These are phyloP conservation scores for Auxenochlorella pyrenoidosa DNA, from an alignment of 139 green algal species.

Conservation along the genomic window DNA sequence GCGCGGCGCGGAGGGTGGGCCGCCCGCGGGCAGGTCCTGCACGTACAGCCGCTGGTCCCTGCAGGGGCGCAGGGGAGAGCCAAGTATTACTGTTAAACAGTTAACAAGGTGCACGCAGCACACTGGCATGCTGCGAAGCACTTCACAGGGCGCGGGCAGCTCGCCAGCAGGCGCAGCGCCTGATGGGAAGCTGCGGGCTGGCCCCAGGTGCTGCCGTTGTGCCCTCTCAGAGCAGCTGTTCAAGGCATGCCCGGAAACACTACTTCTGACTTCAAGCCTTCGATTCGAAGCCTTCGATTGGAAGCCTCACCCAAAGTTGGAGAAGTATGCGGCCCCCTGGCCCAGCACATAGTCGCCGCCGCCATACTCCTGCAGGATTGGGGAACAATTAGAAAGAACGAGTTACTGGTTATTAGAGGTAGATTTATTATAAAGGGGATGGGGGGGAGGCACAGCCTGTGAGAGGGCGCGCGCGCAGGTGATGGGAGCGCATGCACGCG, in stretches of 20 bases:
- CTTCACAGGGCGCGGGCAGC: background rate
- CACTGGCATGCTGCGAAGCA: background rate
- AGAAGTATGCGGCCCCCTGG: conserved; percentile 60
- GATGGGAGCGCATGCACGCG: too few species aligned
- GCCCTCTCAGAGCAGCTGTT: too few species aligned
- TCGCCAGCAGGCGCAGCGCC: background rate
- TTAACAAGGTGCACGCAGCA: background rate
- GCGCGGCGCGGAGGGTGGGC: background rate
- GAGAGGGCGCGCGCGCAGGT: too few species aligned
- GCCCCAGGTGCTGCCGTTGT: too few species aligned
- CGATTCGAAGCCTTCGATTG: too few species aligned
- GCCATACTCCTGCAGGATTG: conserved; percentile 64
- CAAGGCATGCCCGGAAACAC: too few species aligned
- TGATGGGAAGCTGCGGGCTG: too few species aligned
- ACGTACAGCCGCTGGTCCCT: conserved; percentile 79
- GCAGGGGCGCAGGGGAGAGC: background rate
- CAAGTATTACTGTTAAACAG: background rate
- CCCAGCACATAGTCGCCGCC: conserved; percentile 65
- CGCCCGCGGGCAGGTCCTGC: conserved; percentile 42
- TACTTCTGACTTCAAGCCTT: too few species aligned
- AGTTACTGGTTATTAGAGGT: too few species aligned
- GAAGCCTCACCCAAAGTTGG: conserved; percentile 70
- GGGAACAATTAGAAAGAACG: too few species aligned
- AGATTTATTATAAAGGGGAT: too few species aligned
- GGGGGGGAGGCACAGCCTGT: too few species aligned